These are phyloP conservation scores for Forsythia suspensa DNA, from an alignment of 257 asterid genomes.

Conservation along the genomic window DNA sequence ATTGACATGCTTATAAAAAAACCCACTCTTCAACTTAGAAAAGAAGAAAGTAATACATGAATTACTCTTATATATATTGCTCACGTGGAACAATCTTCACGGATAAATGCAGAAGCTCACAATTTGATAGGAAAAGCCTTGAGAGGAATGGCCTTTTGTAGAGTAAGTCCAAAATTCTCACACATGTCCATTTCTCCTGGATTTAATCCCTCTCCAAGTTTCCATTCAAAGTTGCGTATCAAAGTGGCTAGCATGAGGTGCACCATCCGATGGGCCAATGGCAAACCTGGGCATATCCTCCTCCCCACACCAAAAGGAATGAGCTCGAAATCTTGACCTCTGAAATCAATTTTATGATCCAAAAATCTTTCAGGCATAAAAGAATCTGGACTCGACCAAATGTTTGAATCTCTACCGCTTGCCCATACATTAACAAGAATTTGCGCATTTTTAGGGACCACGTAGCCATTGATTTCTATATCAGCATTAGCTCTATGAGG, in stretches of 20 bases:
- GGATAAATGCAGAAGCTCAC: neutral
- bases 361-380: conserved; percentile 32
- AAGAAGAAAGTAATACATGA: too few relatives aligned
- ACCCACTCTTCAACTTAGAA: neutral
- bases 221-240: conserved; percentile 26
- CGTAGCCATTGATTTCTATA: conserved; percentile 16
- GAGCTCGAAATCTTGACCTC: conserved; percentile 24
- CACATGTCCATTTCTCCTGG: conserved; percentile 24
- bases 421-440: conserved; percentile 30
- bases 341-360: conserved; percentile 2
- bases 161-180: conserved; percentile 23
- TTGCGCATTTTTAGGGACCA: conserved; percentile 11
- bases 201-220: conserved; percentile 15
- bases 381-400: conserved; percentile 15
- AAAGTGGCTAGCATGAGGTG: conserved; percentile 26
- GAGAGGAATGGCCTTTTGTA: conserved; percentile 22
- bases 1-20: too few relatives aligned
- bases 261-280: conserved; percentile 28
- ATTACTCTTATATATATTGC: neutral
- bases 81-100: neutral
- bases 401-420: conserved; percentile 20
- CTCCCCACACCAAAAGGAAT: conserved; percentile 23
- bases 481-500: conserved; percentile 17
- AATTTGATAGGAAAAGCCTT: conserved; percentile 17
- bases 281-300: conserved; percentile 31